phyloP scores from a whole-genome alignment of 2,329 filamentous ascomycete species.

The Beauveria pseudobassiana region DNA sequence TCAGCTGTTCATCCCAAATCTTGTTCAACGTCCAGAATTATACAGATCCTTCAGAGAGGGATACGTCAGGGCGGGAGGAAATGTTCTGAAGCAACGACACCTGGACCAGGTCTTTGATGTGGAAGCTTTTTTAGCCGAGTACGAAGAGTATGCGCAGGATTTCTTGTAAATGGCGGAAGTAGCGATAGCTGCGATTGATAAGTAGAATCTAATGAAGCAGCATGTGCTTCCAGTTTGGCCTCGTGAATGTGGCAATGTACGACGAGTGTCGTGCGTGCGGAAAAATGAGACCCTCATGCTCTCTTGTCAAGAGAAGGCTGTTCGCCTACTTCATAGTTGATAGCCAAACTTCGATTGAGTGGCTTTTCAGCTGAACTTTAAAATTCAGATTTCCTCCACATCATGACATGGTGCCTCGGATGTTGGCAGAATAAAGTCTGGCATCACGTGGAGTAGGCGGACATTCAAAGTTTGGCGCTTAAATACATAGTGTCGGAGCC shows the following conservation, averaged over 20 bases:
- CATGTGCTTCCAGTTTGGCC: too few species aligned
- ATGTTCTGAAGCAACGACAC: conserved; percentile 12
- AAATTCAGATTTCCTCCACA: neutral
- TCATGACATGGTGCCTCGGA: too few species aligned
- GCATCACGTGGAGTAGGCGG: neutral
- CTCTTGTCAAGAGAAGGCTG: neutral
- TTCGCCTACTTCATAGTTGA: neutral
- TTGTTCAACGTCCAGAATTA: conserved; percentile 11
- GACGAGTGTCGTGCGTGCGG: too few species aligned
- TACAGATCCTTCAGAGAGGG: conserved; percentile 15
- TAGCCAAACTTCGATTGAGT: neutral
- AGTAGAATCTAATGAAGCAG: neutral
- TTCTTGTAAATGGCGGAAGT: conserved; percentile 10
- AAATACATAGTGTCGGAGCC: neutral
- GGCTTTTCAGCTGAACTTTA: too few species aligned
- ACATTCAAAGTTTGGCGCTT: too few species aligned
- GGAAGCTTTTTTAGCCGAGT: conserved; percentile 16
- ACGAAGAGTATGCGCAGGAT: conserved; percentile 19
- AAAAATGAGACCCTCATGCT: too few species aligned
- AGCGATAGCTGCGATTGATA: neutral
- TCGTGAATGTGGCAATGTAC: neutral
- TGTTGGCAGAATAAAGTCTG: neutral
- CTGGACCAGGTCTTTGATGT: conserved; percentile 14
- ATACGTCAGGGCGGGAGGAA: conserved; percentile 13
- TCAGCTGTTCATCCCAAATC: conserved; percentile 18